Evolutionary conservation across 164 flowering plant genomes (phyloP), one percentile per base, ranked within the genome.

Genomic region (Houttuynia cordata): DNA sequence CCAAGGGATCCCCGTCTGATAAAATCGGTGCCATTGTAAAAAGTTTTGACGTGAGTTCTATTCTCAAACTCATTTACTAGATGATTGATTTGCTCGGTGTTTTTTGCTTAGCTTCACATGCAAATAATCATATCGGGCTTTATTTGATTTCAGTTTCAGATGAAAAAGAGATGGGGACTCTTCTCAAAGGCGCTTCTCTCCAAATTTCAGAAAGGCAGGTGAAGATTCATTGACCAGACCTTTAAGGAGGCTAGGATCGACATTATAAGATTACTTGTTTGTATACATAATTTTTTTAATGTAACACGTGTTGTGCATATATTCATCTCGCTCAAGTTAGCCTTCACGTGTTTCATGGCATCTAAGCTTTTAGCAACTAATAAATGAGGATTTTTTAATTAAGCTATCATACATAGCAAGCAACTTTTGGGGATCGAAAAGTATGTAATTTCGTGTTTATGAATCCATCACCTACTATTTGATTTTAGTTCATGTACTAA

Each of bases 11-110:
- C 4, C 51, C 69, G 51, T 15, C 61, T 14, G 60, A 59, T 9
- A 66, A 66, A 52, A 75, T 72, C 53, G 69, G 62, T 39, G 59
- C 69, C 24, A 34, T 63, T 2, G 54, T 73, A 59, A 74, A 70
- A 63, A 73, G 67, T 25, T 51, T 70, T 1, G 56, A 75, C 71
- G 84, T 79, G 42, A 65, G 64, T 50, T 24, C 24, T 10, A 14
- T 18, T 19, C 42, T n/a, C 20, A 30, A 30, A 6, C 37, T 30
- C 37, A 30, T 19, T 22, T 13, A 10, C 41, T 15, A 25, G 3
- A 15, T 22, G 20, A 13, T 56, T 17, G n/a, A n/a, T 17, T 10
- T 56, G 59, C 17, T n/a, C 4, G 41, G 13, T 25, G 19, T 19
- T 57, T 7, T n/a, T 64, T 37, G n/a, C 54, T 20, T 50, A 21